Conservation (phyloP, 2,329 filamentous ascomycete genomes). For the Clonostachys solani region DNA sequence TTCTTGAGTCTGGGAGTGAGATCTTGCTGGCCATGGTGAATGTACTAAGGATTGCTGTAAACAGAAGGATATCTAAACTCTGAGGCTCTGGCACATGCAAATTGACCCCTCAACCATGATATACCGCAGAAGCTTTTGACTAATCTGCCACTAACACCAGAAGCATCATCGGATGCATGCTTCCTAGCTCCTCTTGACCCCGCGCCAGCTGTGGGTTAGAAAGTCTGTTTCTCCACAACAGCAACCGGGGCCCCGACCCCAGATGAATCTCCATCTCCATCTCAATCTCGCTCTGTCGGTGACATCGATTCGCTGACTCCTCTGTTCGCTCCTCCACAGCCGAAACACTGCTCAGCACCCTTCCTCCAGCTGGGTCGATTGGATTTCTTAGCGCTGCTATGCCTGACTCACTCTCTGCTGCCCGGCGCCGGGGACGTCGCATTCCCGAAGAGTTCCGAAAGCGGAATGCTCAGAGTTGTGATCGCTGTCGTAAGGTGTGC, state of each 20-base stretch:
- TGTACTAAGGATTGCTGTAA: not conserved
- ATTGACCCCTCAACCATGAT: too few relatives aligned
- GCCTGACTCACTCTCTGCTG: slow-evolving; percentile 9
- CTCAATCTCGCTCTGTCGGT: not conserved
- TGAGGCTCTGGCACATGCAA: too few relatives aligned
- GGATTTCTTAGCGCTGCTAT: not conserved
- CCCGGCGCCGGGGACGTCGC: slow-evolving; percentile 20
- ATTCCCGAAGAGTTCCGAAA: slow-evolving; percentile 28
- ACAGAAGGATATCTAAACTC: not conserved
- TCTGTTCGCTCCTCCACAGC: not conserved
- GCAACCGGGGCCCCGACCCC: too few relatives aligned
- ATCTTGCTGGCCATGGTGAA: slow-evolving; percentile 5
- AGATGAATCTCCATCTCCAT: not conserved
- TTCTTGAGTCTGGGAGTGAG: slow-evolving; percentile 17
- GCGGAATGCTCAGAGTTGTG: slow-evolving; percentile 26
- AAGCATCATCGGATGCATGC: too few relatives aligned
- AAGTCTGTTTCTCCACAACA: too few relatives aligned
- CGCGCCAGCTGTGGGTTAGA: too few relatives aligned
- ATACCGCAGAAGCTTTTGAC: too few relatives aligned
- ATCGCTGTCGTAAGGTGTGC: slow-evolving; percentile 25
- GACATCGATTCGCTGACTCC: not conserved
- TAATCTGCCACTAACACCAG: too few relatives aligned
- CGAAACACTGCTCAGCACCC: not conserved
- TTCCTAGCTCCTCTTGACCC: too few relatives aligned
- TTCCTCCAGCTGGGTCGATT: not conserved